Percentiles rank a stretch among this genome's conserved stretches.
These are phyloP conservation scores for Exsudoporus floridanus DNA, from an alignment of 1,284 basidiomycete genomes.

Conservation along the genomic window DNA sequence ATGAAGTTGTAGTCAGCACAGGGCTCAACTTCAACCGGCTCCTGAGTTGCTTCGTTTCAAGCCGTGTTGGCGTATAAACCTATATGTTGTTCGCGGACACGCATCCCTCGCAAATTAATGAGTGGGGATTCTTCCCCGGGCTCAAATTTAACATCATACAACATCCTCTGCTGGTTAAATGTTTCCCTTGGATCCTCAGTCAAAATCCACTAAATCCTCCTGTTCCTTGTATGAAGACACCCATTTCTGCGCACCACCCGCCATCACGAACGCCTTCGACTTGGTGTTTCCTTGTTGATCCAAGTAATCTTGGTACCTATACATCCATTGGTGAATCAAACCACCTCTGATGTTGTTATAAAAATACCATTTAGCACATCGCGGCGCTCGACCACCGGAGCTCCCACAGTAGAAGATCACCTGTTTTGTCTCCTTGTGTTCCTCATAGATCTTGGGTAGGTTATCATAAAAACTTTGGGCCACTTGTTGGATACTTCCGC, in stretches of 20 bases:
- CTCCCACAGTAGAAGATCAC: constrained; percentile 35
- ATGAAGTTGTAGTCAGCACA: neutral
- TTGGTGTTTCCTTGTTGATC: constrained; percentile 19
- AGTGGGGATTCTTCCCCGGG: neutral
- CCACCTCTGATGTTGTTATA: neutral
- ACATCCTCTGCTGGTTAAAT: neutral
- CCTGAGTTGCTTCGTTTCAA: neutral
- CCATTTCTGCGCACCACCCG: constrained; percentile 30
- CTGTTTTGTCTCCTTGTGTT: constrained; percentile 18
- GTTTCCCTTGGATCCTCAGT: constrained; percentile 9
- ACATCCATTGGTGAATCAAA: neutral
- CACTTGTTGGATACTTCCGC: constrained; percentile 28
- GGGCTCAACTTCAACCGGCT: neutral
- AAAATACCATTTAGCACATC: constrained; percentile 32
- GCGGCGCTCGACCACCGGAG: constrained; percentile 31
- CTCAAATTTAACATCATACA: neutral
- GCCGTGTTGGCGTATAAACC: neutral
- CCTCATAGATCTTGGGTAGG: constrained; percentile 20
- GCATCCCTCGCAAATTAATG: neutral
- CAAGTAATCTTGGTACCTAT: constrained; percentile 36
- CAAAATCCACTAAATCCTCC: constrained; percentile 24
- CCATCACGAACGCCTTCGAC: constrained; percentile 28
- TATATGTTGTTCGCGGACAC: neutral
- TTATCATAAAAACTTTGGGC: constrained; percentile 32
- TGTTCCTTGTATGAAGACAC: constrained; percentile 12